Evolutionary conservation across 2,329 filamentous ascomycete genomes (phyloP).

Genomic region (Phialophora macrospora): DNA sequence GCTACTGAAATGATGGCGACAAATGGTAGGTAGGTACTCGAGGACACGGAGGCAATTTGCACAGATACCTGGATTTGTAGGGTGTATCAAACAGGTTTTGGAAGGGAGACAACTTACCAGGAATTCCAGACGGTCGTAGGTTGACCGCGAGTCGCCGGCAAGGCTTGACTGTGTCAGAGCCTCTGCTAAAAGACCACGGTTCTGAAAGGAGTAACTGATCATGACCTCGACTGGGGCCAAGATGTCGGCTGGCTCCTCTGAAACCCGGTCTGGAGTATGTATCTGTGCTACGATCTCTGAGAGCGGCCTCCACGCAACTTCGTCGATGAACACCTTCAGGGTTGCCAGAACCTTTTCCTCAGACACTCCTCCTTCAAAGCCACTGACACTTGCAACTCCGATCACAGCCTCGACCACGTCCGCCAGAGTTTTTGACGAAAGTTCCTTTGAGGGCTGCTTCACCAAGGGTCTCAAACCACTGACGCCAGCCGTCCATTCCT

Average conservation of each 20-base stretch:
- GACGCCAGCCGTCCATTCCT: slow-evolving; percentile 70
- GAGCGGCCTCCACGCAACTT: slow-evolving; percentile 61
- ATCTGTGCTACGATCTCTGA: slow-evolving; percentile 43
- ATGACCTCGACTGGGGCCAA: slow-evolving; percentile 60
- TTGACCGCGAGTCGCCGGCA: slow-evolving; percentile 15
- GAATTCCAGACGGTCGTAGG: slow-evolving; percentile 80
- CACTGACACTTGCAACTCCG: slow-evolving; percentile 73
- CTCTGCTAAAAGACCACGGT: slow-evolving; percentile 72
- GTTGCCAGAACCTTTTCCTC: slow-evolving; percentile 46
- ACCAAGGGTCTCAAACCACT: background rate
- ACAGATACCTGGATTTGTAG: background rate
- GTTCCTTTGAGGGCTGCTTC: slow-evolving; percentile 39
- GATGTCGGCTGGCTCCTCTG: background rate
- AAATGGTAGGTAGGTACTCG: background rate
- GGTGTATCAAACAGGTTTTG: background rate
- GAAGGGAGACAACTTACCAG: slow-evolving; percentile 46
- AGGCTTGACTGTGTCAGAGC: slow-evolving; percentile 71
- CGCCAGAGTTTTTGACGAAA: slow-evolving; percentile 80
- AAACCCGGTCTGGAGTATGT: slow-evolving; percentile 1
- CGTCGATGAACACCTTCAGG: slow-evolving; percentile 68
- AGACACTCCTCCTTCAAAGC: slow-evolving; percentile 60
- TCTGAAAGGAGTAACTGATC: slow-evolving; percentile 72
- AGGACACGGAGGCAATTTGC: background rate
- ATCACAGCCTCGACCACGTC: slow-evolving; percentile 88
- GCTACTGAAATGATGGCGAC: background rate